phyloP scores from a whole-genome alignment of 139 green algal species.

The Edaphochlamys debaryana region DNA sequence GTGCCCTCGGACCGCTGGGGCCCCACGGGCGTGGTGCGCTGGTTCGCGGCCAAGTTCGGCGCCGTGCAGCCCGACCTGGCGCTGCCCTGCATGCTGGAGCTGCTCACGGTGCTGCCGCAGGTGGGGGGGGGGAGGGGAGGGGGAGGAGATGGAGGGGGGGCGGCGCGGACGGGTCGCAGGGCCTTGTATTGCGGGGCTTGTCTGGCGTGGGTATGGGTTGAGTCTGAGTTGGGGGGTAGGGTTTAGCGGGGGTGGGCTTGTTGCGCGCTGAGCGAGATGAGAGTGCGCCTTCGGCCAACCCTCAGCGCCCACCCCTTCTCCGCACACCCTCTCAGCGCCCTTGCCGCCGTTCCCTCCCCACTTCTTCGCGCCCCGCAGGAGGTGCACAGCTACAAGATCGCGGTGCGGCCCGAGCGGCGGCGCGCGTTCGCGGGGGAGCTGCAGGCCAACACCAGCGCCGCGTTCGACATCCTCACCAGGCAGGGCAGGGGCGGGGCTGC shows the following conservation, averaged over 20 bases:
- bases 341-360: neutral
- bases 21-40: constrained; percentile 58
- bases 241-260: too few species aligned
- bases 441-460: constrained; percentile 44
- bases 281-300: too few species aligned
- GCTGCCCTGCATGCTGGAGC: constrained; percentile 86
- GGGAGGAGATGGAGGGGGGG: neutral
- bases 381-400: constrained; percentile 72
- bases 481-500: neutral
- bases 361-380: constrained; percentile 67
- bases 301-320: too few species aligned
- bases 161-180: too few species aligned
- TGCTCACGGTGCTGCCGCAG: constrained; percentile 90
- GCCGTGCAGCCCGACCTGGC: constrained; percentile 42
- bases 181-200: too few species aligned
- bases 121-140: constrained; percentile 44
- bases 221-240: too few species aligned
- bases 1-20: constrained; percentile 75
- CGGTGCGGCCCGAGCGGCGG: constrained; percentile 83
- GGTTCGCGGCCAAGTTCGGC: constrained; percentile 62
- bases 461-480: constrained; percentile 78
- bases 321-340: too few species aligned
- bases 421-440: constrained; percentile 77
- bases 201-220: too few species aligned
- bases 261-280: too few species aligned